Conservation (phyloP, 2,329 filamentous ascomycete genomes). For the Diatrype stigma region DNA sequence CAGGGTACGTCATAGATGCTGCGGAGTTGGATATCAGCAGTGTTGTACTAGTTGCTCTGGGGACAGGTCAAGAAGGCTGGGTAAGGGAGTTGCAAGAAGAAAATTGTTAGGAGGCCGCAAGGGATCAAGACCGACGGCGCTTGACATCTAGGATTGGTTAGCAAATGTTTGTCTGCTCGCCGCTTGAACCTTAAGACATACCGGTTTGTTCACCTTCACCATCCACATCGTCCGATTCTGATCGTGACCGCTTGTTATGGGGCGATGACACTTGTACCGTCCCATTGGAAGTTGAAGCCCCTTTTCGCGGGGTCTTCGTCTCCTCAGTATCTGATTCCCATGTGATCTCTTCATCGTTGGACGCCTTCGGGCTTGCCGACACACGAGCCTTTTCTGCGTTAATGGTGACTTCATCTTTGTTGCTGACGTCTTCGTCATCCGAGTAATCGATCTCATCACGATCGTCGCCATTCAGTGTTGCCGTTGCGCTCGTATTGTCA, state of each 20-base stretch:
- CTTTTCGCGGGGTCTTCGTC: conserved; percentile 11
- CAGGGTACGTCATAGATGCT: conserved; percentile 4
- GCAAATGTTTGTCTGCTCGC: conserved; percentile 7
- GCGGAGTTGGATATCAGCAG: conserved; percentile 16
- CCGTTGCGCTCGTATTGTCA: conserved; percentile 31
- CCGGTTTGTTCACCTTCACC: conserved; percentile 24
- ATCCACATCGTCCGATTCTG: conserved; percentile 22
- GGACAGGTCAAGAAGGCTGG: conserved; percentile 8
- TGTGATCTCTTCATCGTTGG: conserved; percentile 26
- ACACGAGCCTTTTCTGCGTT: conserved; percentile 16
- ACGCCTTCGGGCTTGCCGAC: conserved; percentile 15
- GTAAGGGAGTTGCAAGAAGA: conserved; percentile 2
- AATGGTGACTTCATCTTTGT: conserved; percentile 13
- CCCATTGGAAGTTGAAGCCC: conserved; percentile 13
- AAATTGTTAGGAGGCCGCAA: conserved; percentile 9
- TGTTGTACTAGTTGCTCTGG: conserved; percentile 14
- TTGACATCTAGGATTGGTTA: conserved; percentile 42
- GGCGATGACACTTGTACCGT: conserved; percentile 32
- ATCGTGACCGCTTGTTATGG: conserved; percentile 24
- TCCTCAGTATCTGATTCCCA: conserved; percentile 32
- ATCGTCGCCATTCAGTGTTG: conserved; percentile 28
- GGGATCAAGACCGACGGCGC: conserved; percentile 44
- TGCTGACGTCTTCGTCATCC: conserved; percentile 27
- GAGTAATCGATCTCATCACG: conserved; percentile 32
- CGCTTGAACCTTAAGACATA: conserved; percentile 12